A percentile compares a stretch with the other conserved stretches of the same genome.
Evolutionary conservation across 768 basidiomycete genomes (phyloP).

Genomic region (Leccinum barrowsii): DNA sequence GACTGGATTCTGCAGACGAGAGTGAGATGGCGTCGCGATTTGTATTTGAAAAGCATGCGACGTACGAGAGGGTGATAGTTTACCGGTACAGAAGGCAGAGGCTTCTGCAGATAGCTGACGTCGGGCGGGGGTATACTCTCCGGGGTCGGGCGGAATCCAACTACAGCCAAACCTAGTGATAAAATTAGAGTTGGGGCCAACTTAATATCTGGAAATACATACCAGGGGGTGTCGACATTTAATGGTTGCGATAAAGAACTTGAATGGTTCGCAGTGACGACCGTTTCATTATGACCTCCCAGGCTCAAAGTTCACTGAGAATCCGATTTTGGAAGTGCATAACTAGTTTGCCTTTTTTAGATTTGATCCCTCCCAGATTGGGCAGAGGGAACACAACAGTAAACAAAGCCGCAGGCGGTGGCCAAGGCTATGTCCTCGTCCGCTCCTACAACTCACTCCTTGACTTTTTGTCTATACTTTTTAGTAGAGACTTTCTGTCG

Average conservation of each 20-base stretch:
- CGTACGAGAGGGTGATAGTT: slow-evolving; percentile 68
- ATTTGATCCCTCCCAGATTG: not conserved
- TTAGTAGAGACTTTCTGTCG: slow-evolving; percentile 5
- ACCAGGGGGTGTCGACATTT: slow-evolving; percentile 3
- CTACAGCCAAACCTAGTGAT: not conserved
- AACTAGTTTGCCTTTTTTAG: not conserved
- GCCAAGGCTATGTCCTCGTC: not conserved
- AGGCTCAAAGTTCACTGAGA: not conserved
- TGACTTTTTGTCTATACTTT: slow-evolving; percentile 1
- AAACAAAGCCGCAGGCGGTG: slow-evolving; percentile 19
- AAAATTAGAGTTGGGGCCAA: not conserved
- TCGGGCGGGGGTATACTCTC: slow-evolving; percentile 63
- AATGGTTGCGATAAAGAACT: not conserved
- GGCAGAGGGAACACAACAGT: slow-evolving; percentile 14
- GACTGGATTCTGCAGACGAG: slow-evolving; percentile 62
- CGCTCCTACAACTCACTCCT: not conserved
- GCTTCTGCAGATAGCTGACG: slow-evolving; percentile 43
- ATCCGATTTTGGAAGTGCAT: not conserved
- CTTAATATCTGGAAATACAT: not conserved
- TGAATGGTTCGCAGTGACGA: not conserved
- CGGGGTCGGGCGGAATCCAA: slow-evolving; percentile 51
- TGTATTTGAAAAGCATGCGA: not conserved
- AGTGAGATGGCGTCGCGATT: not conserved
- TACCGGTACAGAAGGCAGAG: slow-evolving; percentile 41
- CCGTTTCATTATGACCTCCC: not conserved